Conservation (phyloP, 2,329 filamentous ascomycete genomes). For the Tolypocladium pustulatum region DNA sequence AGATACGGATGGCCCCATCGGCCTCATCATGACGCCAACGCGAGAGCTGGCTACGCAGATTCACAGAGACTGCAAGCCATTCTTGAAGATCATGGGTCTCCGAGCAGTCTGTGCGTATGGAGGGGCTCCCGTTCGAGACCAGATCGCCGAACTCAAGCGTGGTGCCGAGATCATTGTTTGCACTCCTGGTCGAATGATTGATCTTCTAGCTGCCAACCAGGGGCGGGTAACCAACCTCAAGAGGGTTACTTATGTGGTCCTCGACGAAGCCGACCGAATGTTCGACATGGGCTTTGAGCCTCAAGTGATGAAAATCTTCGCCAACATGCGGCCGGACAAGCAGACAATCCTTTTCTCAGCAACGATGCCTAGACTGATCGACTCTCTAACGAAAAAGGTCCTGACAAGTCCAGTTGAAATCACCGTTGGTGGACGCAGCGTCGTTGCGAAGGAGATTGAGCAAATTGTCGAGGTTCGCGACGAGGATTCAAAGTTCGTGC, state of each 20-base stretch:
- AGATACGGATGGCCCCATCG: slow-evolving; percentile 77
- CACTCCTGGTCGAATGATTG: slow-evolving; percentile 91
- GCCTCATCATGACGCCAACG: slow-evolving; percentile 86
- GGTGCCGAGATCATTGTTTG: slow-evolving; percentile 93
- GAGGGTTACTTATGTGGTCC: slow-evolving; percentile 84
- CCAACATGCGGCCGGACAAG: slow-evolving; percentile 80
- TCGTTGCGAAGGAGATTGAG: slow-evolving; percentile 83
- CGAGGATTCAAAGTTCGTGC: slow-evolving; percentile 73
- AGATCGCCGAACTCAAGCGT: slow-evolving; percentile 92
- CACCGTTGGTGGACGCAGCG: slow-evolving; percentile 78
- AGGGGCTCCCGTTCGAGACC: slow-evolving; percentile 90
- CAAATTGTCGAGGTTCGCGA: slow-evolving; percentile 84
- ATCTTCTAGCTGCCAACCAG: slow-evolving; percentile 84
- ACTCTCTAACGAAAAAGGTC: slow-evolving; percentile 80
- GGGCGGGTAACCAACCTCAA: slow-evolving; percentile 88
- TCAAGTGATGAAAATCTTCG: slow-evolving; percentile 93
- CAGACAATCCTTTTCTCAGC: slow-evolving; percentile 95
- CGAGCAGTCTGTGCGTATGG: slow-evolving; percentile 89
- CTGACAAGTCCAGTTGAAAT: slow-evolving; percentile 82
- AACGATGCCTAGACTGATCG: slow-evolving; percentile 90
- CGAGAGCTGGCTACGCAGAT: slow-evolving; percentile 92
- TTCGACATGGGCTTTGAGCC: slow-evolving; percentile 99
- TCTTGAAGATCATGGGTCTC: slow-evolving; percentile 75
- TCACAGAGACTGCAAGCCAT: slow-evolving; percentile 88
- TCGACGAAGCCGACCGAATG: slow-evolving; percentile 98